phyloP scores from a whole-genome alignment of 345 rosid species.

The Erucastrum elatum region DNA sequence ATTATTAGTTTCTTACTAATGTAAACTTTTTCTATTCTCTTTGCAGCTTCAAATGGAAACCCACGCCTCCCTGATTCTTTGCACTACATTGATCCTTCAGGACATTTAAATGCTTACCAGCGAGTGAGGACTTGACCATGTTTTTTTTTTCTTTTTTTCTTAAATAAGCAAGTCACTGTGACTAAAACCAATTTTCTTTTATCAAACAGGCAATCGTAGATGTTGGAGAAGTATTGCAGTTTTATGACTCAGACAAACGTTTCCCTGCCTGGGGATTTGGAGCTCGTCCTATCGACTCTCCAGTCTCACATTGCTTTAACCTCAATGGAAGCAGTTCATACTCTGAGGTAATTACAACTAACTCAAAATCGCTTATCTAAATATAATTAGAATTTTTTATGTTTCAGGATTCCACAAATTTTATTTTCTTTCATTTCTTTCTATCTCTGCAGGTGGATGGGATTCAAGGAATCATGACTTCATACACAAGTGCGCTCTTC shows the following conservation, averaged over 20 bases:
- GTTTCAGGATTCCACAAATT: not conserved
- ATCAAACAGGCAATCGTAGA: slow-evolving; percentile 68
- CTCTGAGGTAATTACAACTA: slow-evolving; percentile 56
- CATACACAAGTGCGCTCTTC: slow-evolving; percentile 77
- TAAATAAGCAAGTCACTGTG: not conserved
- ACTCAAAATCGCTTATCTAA: not conserved
- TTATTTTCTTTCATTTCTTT: not conserved
- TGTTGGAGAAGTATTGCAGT: slow-evolving; percentile 87
- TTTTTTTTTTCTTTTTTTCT: not conserved
- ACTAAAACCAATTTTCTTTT: slow-evolving; percentile 20
- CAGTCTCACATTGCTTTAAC: slow-evolving; percentile 92
- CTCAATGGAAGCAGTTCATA: slow-evolving; percentile 76
- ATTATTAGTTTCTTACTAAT: not conserved
- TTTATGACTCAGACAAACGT: slow-evolving; percentile 82
- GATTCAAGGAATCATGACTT: slow-evolving; percentile 78
- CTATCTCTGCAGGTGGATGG: slow-evolving; percentile 72
- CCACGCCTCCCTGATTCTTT: slow-evolving; percentile 88
- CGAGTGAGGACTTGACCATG: slow-evolving; percentile 46
- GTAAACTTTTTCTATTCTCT: slow-evolving; percentile 10
- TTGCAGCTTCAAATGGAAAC: slow-evolving; percentile 88
- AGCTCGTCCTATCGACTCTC: slow-evolving; percentile 92
- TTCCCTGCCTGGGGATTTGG: slow-evolving; percentile 99
- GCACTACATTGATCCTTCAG: slow-evolving; percentile 74
- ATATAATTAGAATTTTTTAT: not conserved
- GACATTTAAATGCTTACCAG: slow-evolving; percentile 69